Base-by-base conservation (phyloP, 176 grass and related monocot genomes). In the Oryza meyeriana region DNA sequence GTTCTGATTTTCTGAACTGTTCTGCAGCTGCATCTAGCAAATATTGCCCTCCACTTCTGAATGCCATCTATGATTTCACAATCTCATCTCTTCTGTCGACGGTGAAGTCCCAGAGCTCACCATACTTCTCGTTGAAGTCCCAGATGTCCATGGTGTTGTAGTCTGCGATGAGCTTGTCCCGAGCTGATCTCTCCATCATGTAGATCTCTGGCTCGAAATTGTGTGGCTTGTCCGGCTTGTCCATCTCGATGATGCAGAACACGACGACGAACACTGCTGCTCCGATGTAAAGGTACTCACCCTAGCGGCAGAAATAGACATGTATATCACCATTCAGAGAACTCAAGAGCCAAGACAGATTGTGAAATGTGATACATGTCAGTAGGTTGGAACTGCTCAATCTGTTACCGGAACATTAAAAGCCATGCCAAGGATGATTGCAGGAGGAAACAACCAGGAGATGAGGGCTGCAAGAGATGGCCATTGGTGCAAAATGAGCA, bases 61-160 rank as follows among this genome's bases (percentile, higher is more conserved):
- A 66, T 61, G 79, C 45, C 12, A 4, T 34, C 83, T 89, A 55
- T 8, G 82, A 30, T 69, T 95, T 91, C 20, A 97, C 87, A 10
- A 95, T 91, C 57, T 93, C 95, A 36, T 98, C 91, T 66, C 85
- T 90, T 20, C 72, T 83, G 18, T 90, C 87, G 66, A 95, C 85
- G 3, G 96, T 98, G 86, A 98, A 95, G 85, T 98, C 95, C 95
- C 93, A 98, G 25, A 98, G 95, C 59, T 98, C 87, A 31, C 95
- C 95, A 38, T 98, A 98, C 77, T 95, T 98, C 85, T 98, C 90
- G 20, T 98, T 98, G 87, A 98, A 98, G 84, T 98, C 96, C 96
- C 96, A 98, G 78, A 98, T 98, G 72, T 98, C 96, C 93, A 98
- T 95, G 48, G 90, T 85, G 79, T 95, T 95, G 77, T 95, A 93